Evolutionary conservation across 2,329 filamentous ascomycete species (phyloP), one percentile per base, ranked within the genome.

Genomic region (Aspergillus hiratsukae): DNA sequence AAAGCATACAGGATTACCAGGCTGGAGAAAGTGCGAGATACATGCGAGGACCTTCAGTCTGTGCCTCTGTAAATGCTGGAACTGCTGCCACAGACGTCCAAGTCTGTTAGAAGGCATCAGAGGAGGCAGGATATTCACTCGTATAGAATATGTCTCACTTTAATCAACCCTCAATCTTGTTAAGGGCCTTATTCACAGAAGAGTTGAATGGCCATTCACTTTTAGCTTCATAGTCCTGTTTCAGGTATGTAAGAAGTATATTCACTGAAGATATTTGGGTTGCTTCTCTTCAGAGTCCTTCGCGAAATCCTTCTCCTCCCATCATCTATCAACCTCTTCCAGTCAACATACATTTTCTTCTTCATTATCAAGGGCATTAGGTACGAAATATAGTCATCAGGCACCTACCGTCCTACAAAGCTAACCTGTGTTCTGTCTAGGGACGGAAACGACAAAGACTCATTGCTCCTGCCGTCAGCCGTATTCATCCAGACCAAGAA

Each of bases 21-120:
- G n/a, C n/a, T n/a, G n/a, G n/a, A n/a, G n/a, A n/a, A n/a, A n/a
- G n/a, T n/a, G n/a, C n/a, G n/a, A 23, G 59, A 59, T n/a, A 58
- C 63, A 17, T 65, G 66, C 50, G 56, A 58, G 19, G 53, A 64
- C 48, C 53, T 71, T 25, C 64, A 63, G 48, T 58, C 59, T 3
- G 64, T 64, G 29, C 55, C 71, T 46, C 54, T 66, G 21, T 60
- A 63, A 27, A 62, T 62, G 2, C 57, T 72, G 19, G 62, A 61
- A 45, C 53, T 67, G 28, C 62, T 70, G 14, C 69, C 69, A 5
- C 67, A 68, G 55, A 65, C 58, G 9, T 70, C 69, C 14, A 69
- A 68, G 49, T 69, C 67, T 10, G 68, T 71, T 3, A 60, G 35
- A 62, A 59, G 23, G 64, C 57, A 3, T 58, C 61, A 4, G 60